These are phyloP conservation scores for Coemansia brasiliensis DNA, from an alignment of 192 early-diverging fungal genomes.

Conservation along the genomic window DNA sequence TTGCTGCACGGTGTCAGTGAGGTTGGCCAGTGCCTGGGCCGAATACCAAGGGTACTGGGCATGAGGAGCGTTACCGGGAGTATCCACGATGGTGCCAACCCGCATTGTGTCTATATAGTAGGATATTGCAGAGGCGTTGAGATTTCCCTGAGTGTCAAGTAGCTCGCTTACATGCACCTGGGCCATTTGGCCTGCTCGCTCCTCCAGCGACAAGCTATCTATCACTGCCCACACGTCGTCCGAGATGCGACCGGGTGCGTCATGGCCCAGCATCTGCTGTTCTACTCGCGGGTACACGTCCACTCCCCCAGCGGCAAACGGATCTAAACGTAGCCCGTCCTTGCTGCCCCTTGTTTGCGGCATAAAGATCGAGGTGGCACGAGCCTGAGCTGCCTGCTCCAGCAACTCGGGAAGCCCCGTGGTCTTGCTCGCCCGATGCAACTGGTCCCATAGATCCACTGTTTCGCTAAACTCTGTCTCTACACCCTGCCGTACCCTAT, in stretches of 20 bases:
- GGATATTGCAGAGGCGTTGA: conserved; percentile 55
- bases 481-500: not conserved
- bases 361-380: not conserved
- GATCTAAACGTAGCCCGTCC: conserved; percentile 19
- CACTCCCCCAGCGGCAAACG: conserved; percentile 10
- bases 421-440: conserved; percentile 32
- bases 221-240: conserved; percentile 55
- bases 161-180: conserved; percentile 61
- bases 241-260: conserved; percentile 31
- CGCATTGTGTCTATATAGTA: conserved; percentile 55
- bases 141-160: conserved; percentile 41
- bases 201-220: conserved; percentile 51
- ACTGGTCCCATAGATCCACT: conserved; percentile 15
- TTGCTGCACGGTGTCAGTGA: conserved; percentile 56
- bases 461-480: conserved; percentile 2
- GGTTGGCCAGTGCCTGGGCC: conserved; percentile 44
- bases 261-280: conserved; percentile 4
- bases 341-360: not conserved
- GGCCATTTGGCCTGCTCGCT: conserved; percentile 68
- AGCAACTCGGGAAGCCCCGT: conserved; percentile 25
- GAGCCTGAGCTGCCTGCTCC: not conserved
- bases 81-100: conserved; percentile 60
- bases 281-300: conserved; percentile 21
- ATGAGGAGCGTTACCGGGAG: conserved; percentile 48
- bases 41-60: conserved; percentile 52